Base-by-base conservation (phyloP, 1,284 basidiomycete species). In the Ustilago trichophora region DNA sequence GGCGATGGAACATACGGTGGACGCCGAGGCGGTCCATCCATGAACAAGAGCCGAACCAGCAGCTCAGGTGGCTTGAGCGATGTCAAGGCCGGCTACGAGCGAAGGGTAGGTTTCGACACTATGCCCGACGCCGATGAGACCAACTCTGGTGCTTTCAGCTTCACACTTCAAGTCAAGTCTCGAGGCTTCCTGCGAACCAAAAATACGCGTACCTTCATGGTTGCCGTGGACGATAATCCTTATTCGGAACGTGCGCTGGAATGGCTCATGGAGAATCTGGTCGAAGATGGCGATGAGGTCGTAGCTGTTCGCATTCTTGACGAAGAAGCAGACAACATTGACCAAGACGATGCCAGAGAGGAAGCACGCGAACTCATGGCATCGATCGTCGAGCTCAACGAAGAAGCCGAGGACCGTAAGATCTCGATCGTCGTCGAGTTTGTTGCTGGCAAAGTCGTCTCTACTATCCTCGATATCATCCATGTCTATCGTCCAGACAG, bases 401-500 rank as follows among this genome's bases (percentile, higher is more conserved):
- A 93, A 74, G 87, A 87, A 53, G 91, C 92, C 52, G 85, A 89
- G 7, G 88, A 91, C 27, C 87, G 92, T 41, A 90, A 89, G 89
- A 87, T 98, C 29, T 94, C 91, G 0, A 87, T 98, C 62, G 90
- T 96, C 43, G 88, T 98, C 53, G 95, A 98, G 83, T 94, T 92
- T 77, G 91, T 97, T 34, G 91, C 93, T 1, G 95, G 95, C 27
- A 89, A 89, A 63, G 88, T 96, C 6, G 91, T 91, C 0, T 87
- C 90, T 51, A 93, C 91, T 9, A 89, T 98, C 33, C 71, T 83
- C 21, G 66, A 74, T 33, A 62, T 98, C 70, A 95, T 98, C 65
- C 91, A 93, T 2, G 87, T 98, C 32, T 98, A 98, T 79, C 88
- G 93, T 37, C 95, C 95, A 2, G 94, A 98, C 82, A 92, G 91